Evolutionary conservation across 305 asterid genomes (phyloP).

Genomic region (Ilex paraguariensis): DNA sequence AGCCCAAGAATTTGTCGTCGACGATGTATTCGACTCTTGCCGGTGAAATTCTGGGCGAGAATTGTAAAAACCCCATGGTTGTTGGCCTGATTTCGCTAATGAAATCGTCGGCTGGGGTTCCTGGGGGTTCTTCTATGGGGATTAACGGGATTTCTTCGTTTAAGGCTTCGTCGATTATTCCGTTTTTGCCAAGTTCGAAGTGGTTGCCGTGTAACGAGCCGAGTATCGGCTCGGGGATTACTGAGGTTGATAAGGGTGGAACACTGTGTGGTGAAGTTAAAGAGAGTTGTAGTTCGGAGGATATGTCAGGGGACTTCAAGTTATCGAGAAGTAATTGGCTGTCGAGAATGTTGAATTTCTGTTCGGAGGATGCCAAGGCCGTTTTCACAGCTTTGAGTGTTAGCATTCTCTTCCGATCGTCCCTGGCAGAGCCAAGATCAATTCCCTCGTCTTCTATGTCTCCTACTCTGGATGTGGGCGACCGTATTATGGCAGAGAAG

Average conservation of each 20-base stretch:
- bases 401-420: slow-evolving; percentile 65
- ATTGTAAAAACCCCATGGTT: slow-evolving; percentile 39
- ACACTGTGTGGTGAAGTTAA: not conserved
- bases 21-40: slow-evolving; percentile 46
- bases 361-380: slow-evolving; percentile 83
- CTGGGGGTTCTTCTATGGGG: slow-evolving; percentile 15
- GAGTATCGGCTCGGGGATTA: slow-evolving; percentile 18
- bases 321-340: slow-evolving; percentile 46
- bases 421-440: slow-evolving; percentile 88
- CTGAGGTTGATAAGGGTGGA: slow-evolving; percentile 61
- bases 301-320: slow-evolving; percentile 30
- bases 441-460: slow-evolving; percentile 86
- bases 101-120: slow-evolving; percentile 38
- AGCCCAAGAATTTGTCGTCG: slow-evolving; percentile 11
- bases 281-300: slow-evolving; percentile 21
- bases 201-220: slow-evolving; percentile 81
- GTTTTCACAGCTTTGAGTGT: slow-evolving; percentile 86
- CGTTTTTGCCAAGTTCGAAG: slow-evolving; percentile 54
- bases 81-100: slow-evolving; percentile 51
- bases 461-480: slow-evolving; percentile 91
- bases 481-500: slow-evolving; percentile 86
- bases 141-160: slow-evolving; percentile 61
- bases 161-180: slow-evolving; percentile 45
- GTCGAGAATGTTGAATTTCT: slow-evolving; percentile 46
- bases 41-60: slow-evolving; percentile 37